phyloP scores from a whole-genome alignment of 164 flowering plant genomes.

The Magnolia kwangsiensis region DNA sequence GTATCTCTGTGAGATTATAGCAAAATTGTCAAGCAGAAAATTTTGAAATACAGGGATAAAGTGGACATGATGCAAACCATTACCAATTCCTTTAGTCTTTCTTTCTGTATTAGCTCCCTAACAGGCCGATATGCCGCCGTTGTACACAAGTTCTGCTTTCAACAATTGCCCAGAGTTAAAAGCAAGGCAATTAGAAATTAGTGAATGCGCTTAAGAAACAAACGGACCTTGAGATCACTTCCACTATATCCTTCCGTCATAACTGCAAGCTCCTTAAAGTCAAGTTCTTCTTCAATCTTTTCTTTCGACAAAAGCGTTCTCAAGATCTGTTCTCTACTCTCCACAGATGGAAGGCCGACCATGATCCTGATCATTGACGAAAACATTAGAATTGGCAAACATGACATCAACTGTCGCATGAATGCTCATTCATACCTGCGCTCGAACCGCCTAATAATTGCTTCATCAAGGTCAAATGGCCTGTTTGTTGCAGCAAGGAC shows the following conservation, averaged over 20 bases:
- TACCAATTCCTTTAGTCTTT: conserved; percentile 75
- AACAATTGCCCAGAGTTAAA: conserved; percentile 16
- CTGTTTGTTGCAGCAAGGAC: conserved; percentile 97
- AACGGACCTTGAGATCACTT: conserved; percentile 86
- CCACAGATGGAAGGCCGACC: conserved; percentile 81
- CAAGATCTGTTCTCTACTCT: conserved; percentile 72
- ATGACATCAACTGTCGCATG: not conserved
- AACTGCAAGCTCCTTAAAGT: conserved; percentile 74
- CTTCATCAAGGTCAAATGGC: conserved; percentile 98
- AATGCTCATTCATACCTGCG: conserved; percentile 49
- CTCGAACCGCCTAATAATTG: conserved; percentile 93
- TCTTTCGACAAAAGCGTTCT: conserved; percentile 76
- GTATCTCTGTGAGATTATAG: not conserved
- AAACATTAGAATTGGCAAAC: not conserved
- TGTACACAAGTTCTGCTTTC: conserved; percentile 75
- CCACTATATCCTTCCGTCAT: conserved; percentile 95
- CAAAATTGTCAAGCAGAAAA: not conserved
- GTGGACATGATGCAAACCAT: not conserved
- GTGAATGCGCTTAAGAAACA: not conserved
- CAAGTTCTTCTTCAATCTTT: conserved; percentile 57
- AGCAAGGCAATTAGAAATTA: not conserved
- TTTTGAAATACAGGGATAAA: not conserved
- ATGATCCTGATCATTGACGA: conserved; percentile 50
- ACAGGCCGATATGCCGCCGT: conserved; percentile 98
- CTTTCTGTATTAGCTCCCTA: conserved; percentile 85